Percentiles rank a stretch among this genome's conserved stretches.
Evolutionary conservation across 805 yeast genomes (phyloP).

Genomic region (Lipomyces spencermartinsiae): DNA sequence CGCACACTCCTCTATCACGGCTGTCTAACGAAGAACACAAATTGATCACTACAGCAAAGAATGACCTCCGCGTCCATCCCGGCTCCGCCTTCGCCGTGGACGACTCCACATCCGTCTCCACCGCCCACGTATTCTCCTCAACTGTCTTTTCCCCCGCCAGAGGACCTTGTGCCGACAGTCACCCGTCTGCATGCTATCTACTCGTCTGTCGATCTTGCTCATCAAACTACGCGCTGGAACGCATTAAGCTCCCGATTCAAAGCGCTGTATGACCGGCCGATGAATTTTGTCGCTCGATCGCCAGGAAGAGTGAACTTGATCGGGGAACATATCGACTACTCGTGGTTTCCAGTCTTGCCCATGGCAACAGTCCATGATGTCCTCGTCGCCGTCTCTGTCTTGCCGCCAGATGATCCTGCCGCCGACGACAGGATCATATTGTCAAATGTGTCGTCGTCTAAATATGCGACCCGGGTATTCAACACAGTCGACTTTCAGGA

Average conservation of each 20-base stretch:
- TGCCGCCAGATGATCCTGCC: constrained; percentile 37
- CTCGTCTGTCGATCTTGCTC: constrained; percentile 19
- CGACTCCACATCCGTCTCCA: constrained; percentile 32
- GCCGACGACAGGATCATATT: constrained; percentile 45
- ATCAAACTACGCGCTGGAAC: constrained; percentile 29
- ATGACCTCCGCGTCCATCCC: background rate
- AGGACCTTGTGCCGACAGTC: constrained; percentile 30
- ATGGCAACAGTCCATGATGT: constrained; percentile 74
- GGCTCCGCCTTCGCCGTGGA: constrained; percentile 31
- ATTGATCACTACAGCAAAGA: background rate
- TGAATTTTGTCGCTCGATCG: constrained; percentile 63
- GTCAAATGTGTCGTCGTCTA: constrained; percentile 46
- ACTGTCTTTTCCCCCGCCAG: constrained; percentile 23
- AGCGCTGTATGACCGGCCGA: constrained; percentile 38
- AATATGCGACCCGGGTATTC: constrained; percentile 27
- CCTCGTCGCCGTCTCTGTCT: constrained; percentile 56
- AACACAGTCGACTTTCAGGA: constrained; percentile 39
- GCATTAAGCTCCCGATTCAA: constrained; percentile 21
- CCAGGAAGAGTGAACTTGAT: constrained; percentile 79
- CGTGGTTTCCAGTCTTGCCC: constrained; percentile 72
- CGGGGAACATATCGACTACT: constrained; percentile 79
- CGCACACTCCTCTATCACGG: background rate
- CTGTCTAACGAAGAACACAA: background rate
- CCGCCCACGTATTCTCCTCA: constrained; percentile 14
- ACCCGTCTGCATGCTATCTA: constrained; percentile 25